Percentiles rank a stretch among this genome's conserved stretches.
Conservation (phyloP, 129 eudicot genomes). For the Saposhnikovia divaricata region DNA sequence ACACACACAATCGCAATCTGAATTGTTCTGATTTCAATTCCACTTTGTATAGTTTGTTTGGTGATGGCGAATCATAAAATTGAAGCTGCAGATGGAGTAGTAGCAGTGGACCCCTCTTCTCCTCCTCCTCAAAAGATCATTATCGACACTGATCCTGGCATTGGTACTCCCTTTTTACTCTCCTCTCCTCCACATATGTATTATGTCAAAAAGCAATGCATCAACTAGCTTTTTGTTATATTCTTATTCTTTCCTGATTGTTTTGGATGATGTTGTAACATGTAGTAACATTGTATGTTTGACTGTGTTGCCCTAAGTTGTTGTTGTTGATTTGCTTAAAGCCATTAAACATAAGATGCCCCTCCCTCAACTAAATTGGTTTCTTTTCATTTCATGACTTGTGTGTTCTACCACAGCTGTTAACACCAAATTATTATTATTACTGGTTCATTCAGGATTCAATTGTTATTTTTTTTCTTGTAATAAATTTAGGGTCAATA, state of each 20-base stretch:
- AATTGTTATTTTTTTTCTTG: too few relatives aligned
- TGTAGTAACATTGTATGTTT: too few relatives aligned
- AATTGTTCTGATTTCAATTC: neutral
- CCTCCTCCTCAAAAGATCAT: constrained; percentile 40
- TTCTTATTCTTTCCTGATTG: neutral
- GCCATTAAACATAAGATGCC: too few relatives aligned
- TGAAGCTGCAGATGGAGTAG: neutral
- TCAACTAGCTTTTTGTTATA: neutral
- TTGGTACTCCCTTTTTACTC: constrained; percentile 18
- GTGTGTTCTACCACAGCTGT: neutral
- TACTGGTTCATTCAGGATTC: neutral
- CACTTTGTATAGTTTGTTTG: neutral
- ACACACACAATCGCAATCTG: too few relatives aligned
- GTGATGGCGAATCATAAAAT: constrained; percentile 5
- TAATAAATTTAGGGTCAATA: too few relatives aligned
- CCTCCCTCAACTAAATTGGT: neutral
- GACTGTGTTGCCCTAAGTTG: too few relatives aligned
- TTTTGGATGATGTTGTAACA: neutral
- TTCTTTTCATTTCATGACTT: neutral
- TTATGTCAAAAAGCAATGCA: neutral
- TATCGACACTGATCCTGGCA: constrained; percentile 76
- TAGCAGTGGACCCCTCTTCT: neutral
- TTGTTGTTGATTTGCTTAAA: neutral
- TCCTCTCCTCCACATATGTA: too few relatives aligned
- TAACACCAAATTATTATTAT: too few relatives aligned